Evolutionary conservation across 2,329 filamentous ascomycete species (phyloP).

Genomic region (Colletotrichum acutatum): DNA sequence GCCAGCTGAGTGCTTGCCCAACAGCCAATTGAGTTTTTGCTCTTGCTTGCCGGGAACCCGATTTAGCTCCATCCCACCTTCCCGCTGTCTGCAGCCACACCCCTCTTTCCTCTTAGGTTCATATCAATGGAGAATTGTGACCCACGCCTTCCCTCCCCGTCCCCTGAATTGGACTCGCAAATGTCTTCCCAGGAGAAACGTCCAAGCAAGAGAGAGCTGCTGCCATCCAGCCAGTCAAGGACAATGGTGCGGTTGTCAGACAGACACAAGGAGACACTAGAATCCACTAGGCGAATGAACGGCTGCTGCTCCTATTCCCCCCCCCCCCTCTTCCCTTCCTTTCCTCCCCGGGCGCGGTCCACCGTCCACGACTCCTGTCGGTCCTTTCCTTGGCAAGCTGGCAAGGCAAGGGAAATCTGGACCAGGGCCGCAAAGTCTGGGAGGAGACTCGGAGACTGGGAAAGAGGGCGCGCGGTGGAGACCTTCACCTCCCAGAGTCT

Average conservation of each 20-base stretch:
- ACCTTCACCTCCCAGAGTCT: background rate
- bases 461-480: background rate
- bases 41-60: slow-evolving; percentile 1
- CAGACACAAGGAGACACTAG: slow-evolving; percentile 21
- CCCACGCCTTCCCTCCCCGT: slow-evolving; percentile 18
- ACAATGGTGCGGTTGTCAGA: slow-evolving; percentile 9
- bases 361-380: slow-evolving; percentile 34
- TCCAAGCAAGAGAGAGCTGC: slow-evolving; percentile 5
- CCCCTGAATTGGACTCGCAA: slow-evolving; percentile 17
- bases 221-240: slow-evolving; percentile 14
- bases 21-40: slow-evolving; percentile 8
- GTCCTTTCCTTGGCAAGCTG: slow-evolving; percentile 30
- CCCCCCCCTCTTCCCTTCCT: background rate
- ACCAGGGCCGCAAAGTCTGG: slow-evolving; percentile 10
- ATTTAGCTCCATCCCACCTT: slow-evolving; percentile 22
- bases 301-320: background rate
- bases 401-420: slow-evolving; percentile 20
- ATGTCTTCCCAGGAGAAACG: slow-evolving; percentile 2
- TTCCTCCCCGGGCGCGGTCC: background rate
- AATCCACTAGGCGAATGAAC: slow-evolving; percentile 9
- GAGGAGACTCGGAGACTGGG: background rate
- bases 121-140: background rate
- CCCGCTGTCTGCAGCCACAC: slow-evolving; percentile 10
- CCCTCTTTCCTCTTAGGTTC: background rate
- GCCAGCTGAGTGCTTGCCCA: too few species aligned